Conservation (phyloP, 164 flowering plant species). For the Berberis thunbergii region DNA sequence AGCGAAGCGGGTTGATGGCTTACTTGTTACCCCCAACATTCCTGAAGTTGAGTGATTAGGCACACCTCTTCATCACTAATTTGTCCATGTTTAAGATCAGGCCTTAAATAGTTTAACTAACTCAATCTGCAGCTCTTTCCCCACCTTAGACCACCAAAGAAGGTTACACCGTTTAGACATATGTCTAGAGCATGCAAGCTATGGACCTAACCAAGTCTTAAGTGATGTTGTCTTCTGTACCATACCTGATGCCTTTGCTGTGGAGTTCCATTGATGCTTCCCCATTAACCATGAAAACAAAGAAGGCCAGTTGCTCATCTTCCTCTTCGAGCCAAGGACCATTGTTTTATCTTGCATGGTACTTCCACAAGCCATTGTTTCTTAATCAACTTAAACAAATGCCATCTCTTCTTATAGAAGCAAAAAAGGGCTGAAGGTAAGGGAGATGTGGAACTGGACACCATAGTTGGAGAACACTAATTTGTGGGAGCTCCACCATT, state of each 20-base stretch:
- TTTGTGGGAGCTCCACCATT: conserved; percentile 35
- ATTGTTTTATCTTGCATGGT: conserved; percentile 26
- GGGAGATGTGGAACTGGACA: conserved; percentile 3
- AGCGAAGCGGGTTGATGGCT: too few relatives aligned
- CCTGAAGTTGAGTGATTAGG: too few relatives aligned
- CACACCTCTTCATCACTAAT: too few relatives aligned
- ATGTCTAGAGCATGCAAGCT: too few relatives aligned
- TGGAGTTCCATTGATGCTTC: conserved; percentile 51
- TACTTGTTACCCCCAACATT: too few relatives aligned
- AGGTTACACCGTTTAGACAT: too few relatives aligned
- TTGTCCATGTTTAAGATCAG: too few relatives aligned
- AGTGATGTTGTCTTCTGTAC: background rate
- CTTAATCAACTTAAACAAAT: background rate
- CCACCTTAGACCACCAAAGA: too few relatives aligned
- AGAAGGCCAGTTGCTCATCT: conserved; percentile 34
- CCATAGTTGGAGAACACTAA: conserved; percentile 21
- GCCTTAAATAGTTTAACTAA: too few relatives aligned
- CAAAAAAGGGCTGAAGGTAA: background rate
- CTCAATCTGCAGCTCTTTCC: too few relatives aligned
- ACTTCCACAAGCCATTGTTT: conserved; percentile 14
- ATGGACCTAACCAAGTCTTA: too few relatives aligned
- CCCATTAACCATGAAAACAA: conserved; percentile 36
- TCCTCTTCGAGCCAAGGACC: conserved; percentile 75
- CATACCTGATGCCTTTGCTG: conserved; percentile 59
- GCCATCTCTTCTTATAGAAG: conserved; percentile 16